phyloP scores from a whole-genome alignment of 1,139 yeast genomes.

The Candida sojae region DNA sequence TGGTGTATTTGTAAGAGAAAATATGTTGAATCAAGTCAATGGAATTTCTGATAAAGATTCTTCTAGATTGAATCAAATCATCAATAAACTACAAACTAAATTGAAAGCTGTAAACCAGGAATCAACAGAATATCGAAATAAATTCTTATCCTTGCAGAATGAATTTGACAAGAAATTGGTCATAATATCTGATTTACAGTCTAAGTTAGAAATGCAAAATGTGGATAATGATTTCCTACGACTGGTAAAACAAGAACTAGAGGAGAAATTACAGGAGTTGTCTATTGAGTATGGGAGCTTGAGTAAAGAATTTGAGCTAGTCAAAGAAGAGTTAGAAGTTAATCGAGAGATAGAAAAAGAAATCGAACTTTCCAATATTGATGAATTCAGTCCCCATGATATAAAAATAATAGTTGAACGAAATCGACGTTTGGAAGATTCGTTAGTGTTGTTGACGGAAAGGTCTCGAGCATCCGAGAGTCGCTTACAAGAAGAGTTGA shows the following conservation, averaged over 20 bases:
- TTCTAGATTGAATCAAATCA: conserved; percentile 33
- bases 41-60: conserved; percentile 5
- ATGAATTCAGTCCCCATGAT: conserved; percentile 19
- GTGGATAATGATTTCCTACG: conserved; percentile 57
- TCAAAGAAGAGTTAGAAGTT: conserved; percentile 50
- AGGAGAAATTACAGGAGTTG: conserved; percentile 27
- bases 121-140: conserved; percentile 22
- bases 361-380: conserved; percentile 20
- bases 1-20: conserved; percentile 62
- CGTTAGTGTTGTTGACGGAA: conserved; percentile 41
- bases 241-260: conserved; percentile 40
- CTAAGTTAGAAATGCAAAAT: conserved; percentile 48
- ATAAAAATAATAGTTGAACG: conserved; percentile 24
- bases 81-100: conserved; percentile 46
- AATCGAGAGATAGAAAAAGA: conserved; percentile 43
- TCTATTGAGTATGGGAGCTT: conserved; percentile 38
- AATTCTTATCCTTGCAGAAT: conserved; percentile 20
- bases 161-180: conserved; percentile 14
- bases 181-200: conserved; percentile 26
- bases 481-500: conserved; percentile 22
- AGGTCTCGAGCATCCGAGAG: conserved; percentile 28
- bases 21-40: conserved; percentile 1
- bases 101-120: conserved; percentile 34
- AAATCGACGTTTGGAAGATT: conserved; percentile 36
- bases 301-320: conserved; percentile 37